Conservation (phyloP, 768 basidiomycete genomes). For the Fibroporia radiculosa region DNA sequence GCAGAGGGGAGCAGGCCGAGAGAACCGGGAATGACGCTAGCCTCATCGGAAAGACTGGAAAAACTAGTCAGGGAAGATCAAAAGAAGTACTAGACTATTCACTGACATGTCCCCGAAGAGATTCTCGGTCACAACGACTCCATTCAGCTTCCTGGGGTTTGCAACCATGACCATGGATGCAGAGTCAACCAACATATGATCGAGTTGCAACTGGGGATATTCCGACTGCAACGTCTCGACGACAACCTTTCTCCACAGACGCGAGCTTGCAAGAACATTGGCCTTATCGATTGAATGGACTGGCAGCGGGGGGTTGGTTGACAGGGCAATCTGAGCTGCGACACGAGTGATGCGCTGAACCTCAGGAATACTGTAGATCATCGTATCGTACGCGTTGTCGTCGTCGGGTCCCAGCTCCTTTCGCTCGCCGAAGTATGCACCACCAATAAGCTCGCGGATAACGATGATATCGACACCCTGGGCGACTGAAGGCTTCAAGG, state of each 20-base stretch:
- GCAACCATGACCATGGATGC: slow-evolving; percentile 94
- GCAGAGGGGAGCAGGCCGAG: slow-evolving; percentile 95
- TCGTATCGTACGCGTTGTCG: slow-evolving; percentile 83
- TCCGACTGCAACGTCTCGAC: slow-evolving; percentile 77
- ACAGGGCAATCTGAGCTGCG: slow-evolving; percentile 85
- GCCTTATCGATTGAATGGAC: slow-evolving; percentile 98
- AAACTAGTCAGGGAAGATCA: not conserved
- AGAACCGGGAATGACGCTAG: slow-evolving; percentile 95
- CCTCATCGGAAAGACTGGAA: slow-evolving; percentile 86
- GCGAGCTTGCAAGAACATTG: slow-evolving; percentile 91
- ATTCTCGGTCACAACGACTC: slow-evolving; percentile 92
- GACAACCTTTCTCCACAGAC: slow-evolving; percentile 92
- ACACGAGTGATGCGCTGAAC: slow-evolving; percentile 93
- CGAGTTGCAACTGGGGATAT: slow-evolving; percentile 79
- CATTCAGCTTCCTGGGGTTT: slow-evolving; percentile 88
- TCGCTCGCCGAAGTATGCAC: slow-evolving; percentile 90
- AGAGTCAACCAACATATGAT: slow-evolving; percentile 92
- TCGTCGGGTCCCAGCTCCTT: slow-evolving; percentile 75
- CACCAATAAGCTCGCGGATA: slow-evolving; percentile 93
- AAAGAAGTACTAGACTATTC: not conserved
- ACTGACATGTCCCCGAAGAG: slow-evolving; percentile 95
- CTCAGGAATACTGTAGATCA: slow-evolving; percentile 87
- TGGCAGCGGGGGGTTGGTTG: slow-evolving; percentile 73
- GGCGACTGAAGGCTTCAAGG: slow-evolving; percentile 80
- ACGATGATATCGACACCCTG: slow-evolving; percentile 88